A percentile compares a stretch with the other conserved stretches of the same genome.
Conservation (phyloP, 805 yeast species). For the Candida coleopterorum region DNA sequence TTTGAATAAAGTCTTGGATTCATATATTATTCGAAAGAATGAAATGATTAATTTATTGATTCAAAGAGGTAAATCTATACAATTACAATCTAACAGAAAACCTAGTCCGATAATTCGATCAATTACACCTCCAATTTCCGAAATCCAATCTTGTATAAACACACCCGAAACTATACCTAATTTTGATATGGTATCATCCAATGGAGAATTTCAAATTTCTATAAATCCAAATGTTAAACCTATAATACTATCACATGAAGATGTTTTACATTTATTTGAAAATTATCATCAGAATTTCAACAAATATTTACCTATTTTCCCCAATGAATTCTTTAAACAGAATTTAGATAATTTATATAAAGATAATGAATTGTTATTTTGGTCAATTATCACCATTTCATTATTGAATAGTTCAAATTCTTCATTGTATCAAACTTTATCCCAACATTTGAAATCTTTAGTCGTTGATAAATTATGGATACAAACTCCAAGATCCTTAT, state of each 20-base stretch:
- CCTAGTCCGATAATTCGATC: no score
- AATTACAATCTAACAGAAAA: slow-evolving; percentile 2
- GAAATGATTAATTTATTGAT: slow-evolving; percentile 10
- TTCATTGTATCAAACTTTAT: slow-evolving; percentile 18
- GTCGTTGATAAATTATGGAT: slow-evolving; percentile 42
- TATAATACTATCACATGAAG: slow-evolving; percentile 11
- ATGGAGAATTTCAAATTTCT: slow-evolving; percentile 4
- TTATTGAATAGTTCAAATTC: slow-evolving; percentile 16
- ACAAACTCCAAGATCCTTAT: slow-evolving; percentile 40
- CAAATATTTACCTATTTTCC: slow-evolving; percentile 29
- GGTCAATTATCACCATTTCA: slow-evolving; percentile 37
- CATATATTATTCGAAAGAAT: slow-evolving; percentile 18
- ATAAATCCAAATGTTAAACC: slow-evolving; percentile 5
- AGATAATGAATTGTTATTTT: slow-evolving; percentile 35
- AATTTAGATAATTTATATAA: slow-evolving; percentile 13
- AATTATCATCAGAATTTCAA: slow-evolving; percentile 26
- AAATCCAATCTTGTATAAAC: slow-evolving; percentile 20
- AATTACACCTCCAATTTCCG: slow-evolving; percentile 17
- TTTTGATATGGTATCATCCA: not conserved
- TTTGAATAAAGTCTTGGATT: slow-evolving; percentile 20
- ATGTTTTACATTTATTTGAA: slow-evolving; percentile 12
- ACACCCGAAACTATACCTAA: slow-evolving; percentile 8
- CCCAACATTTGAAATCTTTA: slow-evolving; percentile 30
- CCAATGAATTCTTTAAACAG: slow-evolving; percentile 18
- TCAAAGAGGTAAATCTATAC: slow-evolving; percentile 8